Evolutionary conservation across 2,329 filamentous ascomycete genomes (phyloP).

Genomic region (Blastomyces emzantsi): DNA sequence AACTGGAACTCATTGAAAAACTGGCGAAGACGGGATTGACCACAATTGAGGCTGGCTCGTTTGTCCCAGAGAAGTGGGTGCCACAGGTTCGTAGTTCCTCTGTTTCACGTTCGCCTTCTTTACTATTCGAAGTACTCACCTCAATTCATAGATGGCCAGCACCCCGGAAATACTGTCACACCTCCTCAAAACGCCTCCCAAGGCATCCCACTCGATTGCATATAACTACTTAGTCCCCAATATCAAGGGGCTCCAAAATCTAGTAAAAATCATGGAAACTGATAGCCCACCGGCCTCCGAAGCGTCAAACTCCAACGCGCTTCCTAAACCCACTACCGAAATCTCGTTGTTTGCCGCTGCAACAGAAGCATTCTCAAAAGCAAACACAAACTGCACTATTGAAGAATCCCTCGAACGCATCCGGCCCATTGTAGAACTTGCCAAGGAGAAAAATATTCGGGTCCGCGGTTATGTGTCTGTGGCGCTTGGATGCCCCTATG

Average conservation of each 20-base stretch:
- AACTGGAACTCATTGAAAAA: slow-evolving; percentile 41
- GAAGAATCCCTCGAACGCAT: slow-evolving; percentile 53
- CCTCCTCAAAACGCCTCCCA: slow-evolving; percentile 43
- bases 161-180: slow-evolving; percentile 52
- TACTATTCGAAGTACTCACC: background rate
- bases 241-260: slow-evolving; percentile 51
- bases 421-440: slow-evolving; percentile 48
- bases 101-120: background rate
- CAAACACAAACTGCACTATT: slow-evolving; percentile 58
- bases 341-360: slow-evolving; percentile 57
- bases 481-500: slow-evolving; percentile 56
- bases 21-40: slow-evolving; percentile 42
- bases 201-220: slow-evolving; percentile 44
- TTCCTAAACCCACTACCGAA: slow-evolving; percentile 40
- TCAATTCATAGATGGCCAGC: slow-evolving; percentile 50
- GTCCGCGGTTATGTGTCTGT: slow-evolving; percentile 58
- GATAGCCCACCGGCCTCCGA: slow-evolving; percentile 24
- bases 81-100: slow-evolving; percentile 35
- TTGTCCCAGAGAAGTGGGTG: slow-evolving; percentile 47
- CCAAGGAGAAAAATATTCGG: slow-evolving; percentile 47
- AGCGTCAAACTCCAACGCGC: slow-evolving; percentile 22
- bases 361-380: slow-evolving; percentile 55
- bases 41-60: slow-evolving; percentile 46
- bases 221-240: slow-evolving; percentile 61
- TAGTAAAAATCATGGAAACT: slow-evolving; percentile 46